Base-by-base conservation (phyloP, 805 yeast species). In the Isabelozyma pseudorhagii region DNA sequence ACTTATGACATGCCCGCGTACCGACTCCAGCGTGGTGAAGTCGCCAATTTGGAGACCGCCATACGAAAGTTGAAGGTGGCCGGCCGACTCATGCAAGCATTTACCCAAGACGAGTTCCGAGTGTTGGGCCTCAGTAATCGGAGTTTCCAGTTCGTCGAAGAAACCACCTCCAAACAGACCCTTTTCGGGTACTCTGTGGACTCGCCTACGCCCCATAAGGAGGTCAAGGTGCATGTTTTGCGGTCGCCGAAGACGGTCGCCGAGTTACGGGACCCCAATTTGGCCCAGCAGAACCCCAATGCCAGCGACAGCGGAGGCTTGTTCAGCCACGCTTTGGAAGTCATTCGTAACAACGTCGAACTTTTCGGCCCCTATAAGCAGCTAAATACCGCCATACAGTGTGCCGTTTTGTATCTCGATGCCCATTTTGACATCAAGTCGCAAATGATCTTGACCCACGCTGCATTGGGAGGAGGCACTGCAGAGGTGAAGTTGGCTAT, bases 391-490 rank as follows among this genome's bases (percentile, higher is more conserved):
- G 85, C 85, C 1, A 78, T 78, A 2, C 89, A 88, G 58, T 96
- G 94, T 18, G 97, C 98, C 0, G 93, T 88, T 18, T 75, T 93
- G 64, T 85, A 83, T 56, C 64, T 91, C 56, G 99, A 94, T 68
- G 78, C 96, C 0, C 91, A 86, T 61, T 94, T 90, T 87, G 96
- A 92, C 64, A 66, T 72, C 2, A 59, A 68, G 40, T 67, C 69
- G 31, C 74, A 82, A 15, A 68, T 87, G 54, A 83, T 94, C 44
- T 65, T 83, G 38, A 89, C 90, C 2, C 98, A 94, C 69, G 97
- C 97, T 2, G 98, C 98, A 0, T 70, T 93, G 14, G 98, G 98
- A 43, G 98, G 98, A 28, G 94, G 94, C 10, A 77, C 78, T 25
- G 84, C 78, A 40, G 72, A 81, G 41, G 72, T 89, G 41, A 83